Base-by-base conservation (phyloP, 768 basidiomycete species). In the Termitomyces sp. region DNA sequence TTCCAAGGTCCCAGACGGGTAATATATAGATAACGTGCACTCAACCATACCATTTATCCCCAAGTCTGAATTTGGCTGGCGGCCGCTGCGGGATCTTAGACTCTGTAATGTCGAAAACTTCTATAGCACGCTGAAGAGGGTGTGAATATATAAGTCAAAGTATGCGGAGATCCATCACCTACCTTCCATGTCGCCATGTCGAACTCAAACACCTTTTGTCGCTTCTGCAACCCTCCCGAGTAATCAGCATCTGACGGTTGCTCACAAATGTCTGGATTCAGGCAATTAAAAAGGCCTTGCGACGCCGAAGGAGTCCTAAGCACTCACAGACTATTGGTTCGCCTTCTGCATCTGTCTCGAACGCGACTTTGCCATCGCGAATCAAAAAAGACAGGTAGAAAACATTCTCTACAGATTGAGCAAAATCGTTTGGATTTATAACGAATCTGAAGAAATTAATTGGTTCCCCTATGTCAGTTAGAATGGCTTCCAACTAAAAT, bases 341-440 rank as follows among this genome's bases (percentile, higher is more conserved):
- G 0, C 86, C 88, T 0, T 88, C 77, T 8, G 83, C 76, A 33
- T 80, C 75, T 6, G 81, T 79, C 62, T 93, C 88, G 30, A 92
- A 76, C 12, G 87, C 87, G 58, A 86, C 91, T 65, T 84, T 82
- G 2, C 89, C 93, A 61, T 95, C 91, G 32, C 90, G 82, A 47
- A 97, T 90, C 60, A 97, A 79, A 74, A 99, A 98, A 0, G 92
- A 93, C 2, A 96, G 79, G 66, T 97, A 94, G 70, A 99, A 98
- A 24, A 96, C 77, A 69, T 99, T 99, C 73, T 99, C 97, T 14
- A 98, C 93, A 0, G 91, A 92, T 68, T 99, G 96, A 0, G 87
- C 89, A 67, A 92, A 99, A 65, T 90, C 86, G 30, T 87, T 72
- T 13, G 97, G 97, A 68, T 99, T 96, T 61, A 97, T 77, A 54